Evolutionary conservation across 176 grass and related monocot genomes (phyloP), one percentile per base, ranked within the genome.

Genomic region (Elymus sibiricus): DNA sequence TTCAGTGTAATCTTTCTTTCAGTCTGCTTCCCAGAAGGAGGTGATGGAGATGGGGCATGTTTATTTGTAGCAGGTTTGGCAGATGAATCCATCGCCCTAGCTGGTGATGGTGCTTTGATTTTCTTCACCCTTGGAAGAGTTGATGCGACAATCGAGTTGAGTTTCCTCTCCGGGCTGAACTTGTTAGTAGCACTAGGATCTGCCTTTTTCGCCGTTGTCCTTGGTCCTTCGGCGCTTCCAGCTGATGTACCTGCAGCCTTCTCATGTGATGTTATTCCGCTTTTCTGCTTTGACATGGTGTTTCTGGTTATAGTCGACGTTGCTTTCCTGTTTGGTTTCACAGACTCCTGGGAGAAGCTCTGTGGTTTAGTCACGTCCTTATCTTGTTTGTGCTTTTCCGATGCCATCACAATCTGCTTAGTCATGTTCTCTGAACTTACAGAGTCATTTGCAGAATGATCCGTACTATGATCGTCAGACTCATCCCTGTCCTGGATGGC

Each of bases 401-500:
- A 29, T 15, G 24, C 17, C 70, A 49, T 76, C 60, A 84, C 28
- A 69, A 16, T 49, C 61, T 51, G 44, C 62, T 9, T 5, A 31
- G 0, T 63, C 29, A 5, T 83, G 35, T 21, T 83, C 39, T 59
- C 75, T 84, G 80, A 87, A 84, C 7, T 43, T 74, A 31, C 58
- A 75, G 5, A 17, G 8, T 75, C 59, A 46, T 84, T 87, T 80
- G 1, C 43, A 13, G 80, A 39, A 31, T 35, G 16, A 62, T 83
- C 65, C 12, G 31, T 32, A 12, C 32, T 46, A 60, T 76, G 82
- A 64, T 90, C 86, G 6, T 90, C 88, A 11, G 72, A 79, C 43
- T 38, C 77, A 17, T 90, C 84, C 2, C 9, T 79, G 63, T 88
- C 82, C 70, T 86, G 88, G 25, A 92, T 88, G 24, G 83, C 70